A percentile compares a stretch with the other conserved stretches of the same genome.
These are phyloP conservation scores for Trifolium dubium DNA, from an alignment of 306 rosid genomes.

Conservation along the genomic window DNA sequence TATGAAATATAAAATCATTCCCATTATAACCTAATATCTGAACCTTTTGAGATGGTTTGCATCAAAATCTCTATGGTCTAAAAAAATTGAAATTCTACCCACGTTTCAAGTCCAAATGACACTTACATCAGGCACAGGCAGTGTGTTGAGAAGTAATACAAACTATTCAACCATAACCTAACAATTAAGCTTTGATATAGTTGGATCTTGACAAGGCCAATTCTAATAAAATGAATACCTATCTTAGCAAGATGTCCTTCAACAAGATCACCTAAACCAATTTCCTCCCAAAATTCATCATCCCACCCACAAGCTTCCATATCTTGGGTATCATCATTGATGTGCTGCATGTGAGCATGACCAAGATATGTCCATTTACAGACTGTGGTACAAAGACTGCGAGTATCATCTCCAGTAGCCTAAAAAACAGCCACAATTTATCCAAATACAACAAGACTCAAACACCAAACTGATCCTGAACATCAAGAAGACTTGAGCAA, in stretches of 20 bases:
- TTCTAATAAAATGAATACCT: conserved; percentile 56
- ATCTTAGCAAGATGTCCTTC: conserved; percentile 97
- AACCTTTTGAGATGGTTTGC: conserved; percentile 10
- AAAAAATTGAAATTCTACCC: not conserved
- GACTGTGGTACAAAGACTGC: conserved; percentile 94
- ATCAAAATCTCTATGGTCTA: conserved; percentile 11
- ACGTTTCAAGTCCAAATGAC: not conserved
- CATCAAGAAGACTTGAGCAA: conserved; percentile 29
- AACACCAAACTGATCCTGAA: conserved; percentile 35
- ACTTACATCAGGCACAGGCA: not conserved
- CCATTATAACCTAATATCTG: not conserved
- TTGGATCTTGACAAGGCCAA: conserved; percentile 18
- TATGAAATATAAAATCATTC: conserved; percentile 14
- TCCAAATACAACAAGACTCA: conserved; percentile 40
- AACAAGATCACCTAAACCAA: conserved; percentile 92
- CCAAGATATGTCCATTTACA: conserved; percentile 99
- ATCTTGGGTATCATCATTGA: conserved; percentile 69
- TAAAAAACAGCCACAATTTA: conserved; percentile 42
- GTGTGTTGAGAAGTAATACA: conserved; percentile 3
- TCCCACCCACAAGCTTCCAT: conserved; percentile 99
- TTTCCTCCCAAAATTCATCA: conserved; percentile 98
- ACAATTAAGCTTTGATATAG: conserved; percentile 25
- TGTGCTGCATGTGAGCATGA: conserved; percentile 93
- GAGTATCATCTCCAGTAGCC: conserved; percentile 98
- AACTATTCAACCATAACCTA: conserved; percentile 1